A percentile compares a stretch with the other conserved stretches of the same genome.
These are phyloP conservation scores for Helicocarpus griseus DNA, from an alignment of 2,329 filamentous ascomycete genomes.

Conservation along the genomic window DNA sequence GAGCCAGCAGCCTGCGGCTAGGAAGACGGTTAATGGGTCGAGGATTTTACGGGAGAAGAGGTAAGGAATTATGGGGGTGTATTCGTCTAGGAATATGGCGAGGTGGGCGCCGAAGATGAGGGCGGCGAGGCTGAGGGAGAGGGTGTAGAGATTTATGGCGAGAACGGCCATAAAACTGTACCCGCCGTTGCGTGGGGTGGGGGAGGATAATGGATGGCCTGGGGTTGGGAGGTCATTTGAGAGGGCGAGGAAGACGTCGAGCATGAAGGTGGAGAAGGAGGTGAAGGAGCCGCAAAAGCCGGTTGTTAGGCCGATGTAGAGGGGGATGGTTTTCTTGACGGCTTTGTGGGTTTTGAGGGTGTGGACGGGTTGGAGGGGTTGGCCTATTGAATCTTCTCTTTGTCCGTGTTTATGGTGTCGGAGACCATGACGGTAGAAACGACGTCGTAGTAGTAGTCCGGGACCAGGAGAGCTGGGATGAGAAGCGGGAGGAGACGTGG, in stretches of 20 bases:
- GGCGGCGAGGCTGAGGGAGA: constrained; percentile 59
- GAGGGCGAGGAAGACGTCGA: constrained; percentile 68
- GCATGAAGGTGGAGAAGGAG: constrained; percentile 77
- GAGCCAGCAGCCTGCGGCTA: constrained; percentile 69
- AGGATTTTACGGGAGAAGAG: constrained; percentile 48
- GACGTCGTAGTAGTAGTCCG: not conserved
- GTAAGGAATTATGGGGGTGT: constrained; percentile 54
- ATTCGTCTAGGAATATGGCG: constrained; percentile 50
- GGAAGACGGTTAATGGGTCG: constrained; percentile 53
- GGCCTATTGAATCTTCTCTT: not conserved
- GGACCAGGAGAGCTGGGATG: not conserved
- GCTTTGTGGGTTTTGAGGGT: constrained; percentile 46
- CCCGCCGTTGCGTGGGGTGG: constrained; percentile 52
- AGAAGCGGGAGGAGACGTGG: not conserved
- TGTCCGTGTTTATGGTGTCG: not conserved
- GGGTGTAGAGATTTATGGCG: constrained; percentile 62
- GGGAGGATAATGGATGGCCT: constrained; percentile 42
- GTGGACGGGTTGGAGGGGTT: constrained; percentile 27
- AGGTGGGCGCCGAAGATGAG: constrained; percentile 66
- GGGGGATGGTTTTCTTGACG: constrained; percentile 73
- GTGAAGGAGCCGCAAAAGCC: constrained; percentile 88
- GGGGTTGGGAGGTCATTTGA: constrained; percentile 60
- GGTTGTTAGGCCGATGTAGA: constrained; percentile 78
- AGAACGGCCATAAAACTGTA: constrained; percentile 76
- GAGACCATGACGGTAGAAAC: constrained; percentile 15